Evolutionary conservation across 495 filamentous ascomycete species (phyloP).

Genomic region (Hypoxylon crocopeplum): DNA sequence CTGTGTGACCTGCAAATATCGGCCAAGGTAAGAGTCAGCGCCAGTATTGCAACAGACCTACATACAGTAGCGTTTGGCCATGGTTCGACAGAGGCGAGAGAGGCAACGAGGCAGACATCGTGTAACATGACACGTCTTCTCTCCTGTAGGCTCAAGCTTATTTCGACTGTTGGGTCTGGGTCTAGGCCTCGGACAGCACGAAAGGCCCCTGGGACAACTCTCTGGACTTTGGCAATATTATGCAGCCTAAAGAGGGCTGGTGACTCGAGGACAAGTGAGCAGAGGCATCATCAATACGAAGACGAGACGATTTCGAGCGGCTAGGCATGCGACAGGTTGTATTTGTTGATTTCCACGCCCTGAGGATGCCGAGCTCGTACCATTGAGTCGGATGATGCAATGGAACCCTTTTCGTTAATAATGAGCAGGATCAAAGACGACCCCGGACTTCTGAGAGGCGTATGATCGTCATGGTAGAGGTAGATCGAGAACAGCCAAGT

Average conservation of each 20-base stretch:
- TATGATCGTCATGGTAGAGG: constrained; percentile 29
- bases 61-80: constrained; percentile 1
- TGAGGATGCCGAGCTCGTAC: background rate
- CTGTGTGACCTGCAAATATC: constrained; percentile 22
- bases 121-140: constrained; percentile 32
- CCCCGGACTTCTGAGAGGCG: constrained; percentile 6
- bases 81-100: constrained; percentile 11
- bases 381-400: too few species aligned
- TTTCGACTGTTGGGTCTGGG: constrained; percentile 12
- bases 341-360: constrained; percentile 6
- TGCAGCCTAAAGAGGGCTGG: constrained; percentile 14
- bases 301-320: background rate
- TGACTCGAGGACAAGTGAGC: background rate
- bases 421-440: constrained; percentile 1
- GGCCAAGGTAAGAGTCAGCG: constrained; percentile 25
- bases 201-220: constrained; percentile 1
- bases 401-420: too few species aligned
- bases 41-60: constrained; percentile 1
- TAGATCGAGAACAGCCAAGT: constrained; percentile 25
- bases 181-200: constrained; percentile 12
- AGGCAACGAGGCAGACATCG: background rate
- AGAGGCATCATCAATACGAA: constrained; percentile 8
- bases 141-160: constrained; percentile 1
- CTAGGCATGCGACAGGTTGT: constrained; percentile 6
- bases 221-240: too few species aligned